These are phyloP conservation scores for Hebeloma cylindrosporum DNA, from an alignment of 768 basidiomycete species.

Conservation along the genomic window DNA sequence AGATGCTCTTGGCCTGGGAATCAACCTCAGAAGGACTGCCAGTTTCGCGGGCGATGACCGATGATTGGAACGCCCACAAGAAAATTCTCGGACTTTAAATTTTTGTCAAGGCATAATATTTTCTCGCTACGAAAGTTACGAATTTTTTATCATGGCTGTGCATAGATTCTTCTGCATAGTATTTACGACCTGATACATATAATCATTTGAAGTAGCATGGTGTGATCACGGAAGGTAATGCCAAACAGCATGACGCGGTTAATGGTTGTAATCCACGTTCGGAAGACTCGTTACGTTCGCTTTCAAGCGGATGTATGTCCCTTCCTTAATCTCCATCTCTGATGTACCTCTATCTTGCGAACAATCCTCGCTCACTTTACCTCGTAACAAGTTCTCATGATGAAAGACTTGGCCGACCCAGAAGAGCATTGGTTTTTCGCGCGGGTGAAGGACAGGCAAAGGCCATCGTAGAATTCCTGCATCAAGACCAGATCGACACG, in stretches of 20 bases:
- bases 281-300: neutral
- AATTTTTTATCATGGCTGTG: too few species aligned
- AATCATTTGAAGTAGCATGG: too few species aligned
- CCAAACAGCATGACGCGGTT: too few species aligned
- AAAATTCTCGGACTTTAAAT: neutral
- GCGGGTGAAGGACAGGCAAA: conserved; percentile 55
- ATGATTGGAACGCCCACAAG: conserved; percentile 6
- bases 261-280: too few species aligned
- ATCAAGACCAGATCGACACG: conserved; percentile 70
- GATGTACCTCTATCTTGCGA: conserved; percentile 78
- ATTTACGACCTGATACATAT: conserved; percentile 60
- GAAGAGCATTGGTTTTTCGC: conserved; percentile 70
- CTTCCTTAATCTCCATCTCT: conserved; percentile 6
- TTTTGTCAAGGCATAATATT: neutral
- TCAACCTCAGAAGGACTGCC: conserved; percentile 29
- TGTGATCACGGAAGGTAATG: too few species aligned
- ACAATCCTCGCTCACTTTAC: conserved; percentile 67
- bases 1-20: conserved; percentile 25
- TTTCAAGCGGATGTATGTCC: neutral
- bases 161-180: conserved; percentile 71
- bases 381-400: conserved; percentile 71
- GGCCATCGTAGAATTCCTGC: conserved; percentile 86
- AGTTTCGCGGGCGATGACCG: conserved; percentile 20
- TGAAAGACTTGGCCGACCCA: conserved; percentile 59
- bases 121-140: too few species aligned